Evolutionary conservation across 495 filamentous ascomycete genomes (phyloP).

Genomic region (Daldinia loculata): DNA sequence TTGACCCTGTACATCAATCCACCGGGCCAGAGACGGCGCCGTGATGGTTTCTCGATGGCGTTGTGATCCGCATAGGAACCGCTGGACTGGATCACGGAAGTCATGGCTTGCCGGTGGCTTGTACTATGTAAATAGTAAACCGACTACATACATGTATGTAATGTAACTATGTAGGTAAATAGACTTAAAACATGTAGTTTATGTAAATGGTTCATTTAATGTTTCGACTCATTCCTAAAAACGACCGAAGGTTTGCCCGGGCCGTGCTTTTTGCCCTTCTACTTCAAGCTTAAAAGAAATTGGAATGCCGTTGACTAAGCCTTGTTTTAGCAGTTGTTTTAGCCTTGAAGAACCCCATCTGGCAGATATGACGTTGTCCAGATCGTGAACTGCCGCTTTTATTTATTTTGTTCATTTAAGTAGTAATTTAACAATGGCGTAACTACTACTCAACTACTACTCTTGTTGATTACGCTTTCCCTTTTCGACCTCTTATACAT

Average conservation of each 20-base stretch:
- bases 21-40: slow-evolving; percentile 19
- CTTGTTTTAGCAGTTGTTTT: slow-evolving; percentile 39
- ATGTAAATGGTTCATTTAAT: slow-evolving; percentile 33
- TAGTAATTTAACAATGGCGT: slow-evolving; percentile 33
- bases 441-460: slow-evolving; percentile 28
- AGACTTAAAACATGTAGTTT: too few relatives aligned
- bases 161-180: too few relatives aligned
- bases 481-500: slow-evolving; percentile 6
- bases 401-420: slow-evolving; percentile 35
- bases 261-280: slow-evolving; percentile 27
- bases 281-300: slow-evolving; percentile 43
- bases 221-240: slow-evolving; percentile 39
- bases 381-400: slow-evolving; percentile 35
- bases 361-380: slow-evolving; percentile 37
- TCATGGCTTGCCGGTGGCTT: slow-evolving; percentile 39
- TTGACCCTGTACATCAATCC: slow-evolving; percentile 5
- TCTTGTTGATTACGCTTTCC: slow-evolving; percentile 16
- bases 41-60: slow-evolving; percentile 28
- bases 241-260: slow-evolving; percentile 48
- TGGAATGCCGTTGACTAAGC: slow-evolving; percentile 41
- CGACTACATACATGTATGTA: too few relatives aligned
- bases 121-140: not conserved
- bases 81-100: slow-evolving; percentile 25
- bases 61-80: slow-evolving; percentile 33
- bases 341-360: slow-evolving; percentile 39